These are phyloP conservation scores for Leucoagaricus sp. DNA, from an alignment of 1,284 basidiomycete species.

Conservation along the genomic window DNA sequence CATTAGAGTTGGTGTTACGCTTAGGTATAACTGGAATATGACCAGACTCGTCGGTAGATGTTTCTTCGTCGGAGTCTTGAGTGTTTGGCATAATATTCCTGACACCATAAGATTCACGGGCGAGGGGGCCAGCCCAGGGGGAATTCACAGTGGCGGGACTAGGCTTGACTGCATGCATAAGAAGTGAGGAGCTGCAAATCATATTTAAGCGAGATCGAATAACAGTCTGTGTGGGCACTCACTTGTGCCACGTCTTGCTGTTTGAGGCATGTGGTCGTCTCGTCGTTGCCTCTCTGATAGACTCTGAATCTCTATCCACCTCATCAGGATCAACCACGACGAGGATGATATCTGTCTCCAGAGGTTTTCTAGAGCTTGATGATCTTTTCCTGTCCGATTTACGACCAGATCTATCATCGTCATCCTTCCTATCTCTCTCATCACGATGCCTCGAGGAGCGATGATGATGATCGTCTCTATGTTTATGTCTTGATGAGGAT, in stretches of 20 bases:
- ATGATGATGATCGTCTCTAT: constrained; percentile 5
- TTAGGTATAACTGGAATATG: neutral
- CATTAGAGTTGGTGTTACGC: neutral
- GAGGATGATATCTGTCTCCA: constrained; percentile 1
- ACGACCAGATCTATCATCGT: constrained; percentile 2
- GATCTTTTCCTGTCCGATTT: constrained; percentile 7
- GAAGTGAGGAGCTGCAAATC: neutral
- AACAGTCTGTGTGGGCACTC: neutral
- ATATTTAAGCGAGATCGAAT: neutral
- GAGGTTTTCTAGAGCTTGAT: constrained; percentile 3
- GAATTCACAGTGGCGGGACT: neutral
- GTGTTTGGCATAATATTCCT: neutral
- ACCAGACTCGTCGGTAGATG: neutral
- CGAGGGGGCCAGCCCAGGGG: constrained; percentile 15
- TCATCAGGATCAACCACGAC: constrained; percentile 12
- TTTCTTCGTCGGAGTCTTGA: constrained; percentile 1
- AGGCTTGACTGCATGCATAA: neutral
- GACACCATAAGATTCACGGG: constrained; percentile 7
- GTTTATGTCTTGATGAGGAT: constrained; percentile 5
- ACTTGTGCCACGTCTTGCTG: constrained; percentile 11
- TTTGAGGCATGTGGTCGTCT: neutral
- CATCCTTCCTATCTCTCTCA: constrained; percentile 2
- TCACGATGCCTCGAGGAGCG: constrained; percentile 4
- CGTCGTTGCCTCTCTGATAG: neutral
- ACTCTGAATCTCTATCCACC: constrained; percentile 1